Base-by-base conservation (phyloP, 805 yeast genomes). In the Kazachstania psychrophila region DNA sequence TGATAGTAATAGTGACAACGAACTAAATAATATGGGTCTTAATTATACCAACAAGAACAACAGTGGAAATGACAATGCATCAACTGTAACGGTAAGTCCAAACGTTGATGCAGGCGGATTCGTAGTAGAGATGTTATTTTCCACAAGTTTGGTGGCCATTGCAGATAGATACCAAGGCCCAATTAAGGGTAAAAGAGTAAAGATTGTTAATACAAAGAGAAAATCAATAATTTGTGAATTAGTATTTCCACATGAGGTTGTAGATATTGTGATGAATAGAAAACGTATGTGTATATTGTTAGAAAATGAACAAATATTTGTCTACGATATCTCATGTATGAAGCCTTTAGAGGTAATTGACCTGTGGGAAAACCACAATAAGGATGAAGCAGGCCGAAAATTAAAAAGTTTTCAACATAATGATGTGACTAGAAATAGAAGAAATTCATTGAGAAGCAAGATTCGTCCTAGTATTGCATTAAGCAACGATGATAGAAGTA, bases 241-340 rank as follows among this genome's bases (percentile, higher is more conserved):
- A 47, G 75, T 89, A 0, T 92, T 87, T 58, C 89, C 95, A 1
- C 74, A 85, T 4, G 65, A 77, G 6, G 78, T 89, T 2, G 63
- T 80, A 19, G 75, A 74, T 34, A 79, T 89, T 23, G 75, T 75
- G 47, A 70, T 89, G 62, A 92, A 89, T 59, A 70, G 96, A 29
- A 80, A 82, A 48, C 65, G 96, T 31, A 68, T 89, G 45, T 70
- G 85, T 23, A 92, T 88, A 13, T 75, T 83, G 5, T 64, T 89
- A 36, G 68, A 75, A 34, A 55, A 51, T 34, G 89, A 85, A 42
- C 94, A 88, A 58, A 75, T 92, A 8, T 83, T 77, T 55, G 74
- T 89, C 32, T 92, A 89, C 62, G 96, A 89, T 58, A 79, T 89
- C 43, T 76, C 92, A 39, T 84, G 94, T 56, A 87, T 89, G 79